phyloP scores from a whole-genome alignment of 768 basidiomycete species.

The Chalciporus chontae region DNA sequence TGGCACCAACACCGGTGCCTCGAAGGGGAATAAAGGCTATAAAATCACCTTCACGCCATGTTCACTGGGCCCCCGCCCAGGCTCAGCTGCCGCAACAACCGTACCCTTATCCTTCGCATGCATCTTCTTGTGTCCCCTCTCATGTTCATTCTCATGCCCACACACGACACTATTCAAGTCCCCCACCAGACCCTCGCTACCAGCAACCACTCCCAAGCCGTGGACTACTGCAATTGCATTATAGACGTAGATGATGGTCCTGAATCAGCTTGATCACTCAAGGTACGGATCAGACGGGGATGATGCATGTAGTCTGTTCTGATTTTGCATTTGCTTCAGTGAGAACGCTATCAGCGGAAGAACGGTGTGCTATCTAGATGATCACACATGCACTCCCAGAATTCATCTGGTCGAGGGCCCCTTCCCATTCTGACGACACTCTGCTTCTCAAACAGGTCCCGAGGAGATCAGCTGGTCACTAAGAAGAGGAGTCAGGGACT shows the following conservation, averaged over 20 bases:
- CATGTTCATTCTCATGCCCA: constrained; percentile 4
- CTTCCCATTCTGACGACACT: constrained; percentile 14
- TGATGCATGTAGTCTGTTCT: constrained; percentile 19
- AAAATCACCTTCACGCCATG: constrained; percentile 18
- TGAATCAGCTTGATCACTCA: constrained; percentile 11
- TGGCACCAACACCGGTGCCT: constrained; percentile 6
- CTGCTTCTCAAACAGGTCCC: constrained; percentile 11
- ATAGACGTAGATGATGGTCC: constrained; percentile 17
- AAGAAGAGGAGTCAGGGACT: background rate
- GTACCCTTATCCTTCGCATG: constrained; percentile 24
- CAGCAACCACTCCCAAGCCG: constrained; percentile 14
- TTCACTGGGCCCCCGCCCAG: constrained; percentile 30
- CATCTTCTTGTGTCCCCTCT: constrained; percentile 10
- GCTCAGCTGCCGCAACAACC: constrained; percentile 22
- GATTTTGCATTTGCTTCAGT: constrained; percentile 23
- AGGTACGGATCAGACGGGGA: constrained; percentile 27
- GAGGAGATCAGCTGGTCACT: background rate
- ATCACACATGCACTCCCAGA: constrained; percentile 17
- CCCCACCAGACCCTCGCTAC: constrained; percentile 15
- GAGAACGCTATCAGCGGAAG: constrained; percentile 21
- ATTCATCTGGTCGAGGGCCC: constrained; percentile 5
- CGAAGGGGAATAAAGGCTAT: constrained; percentile 11
- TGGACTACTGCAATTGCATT: background rate
- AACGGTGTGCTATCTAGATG: constrained; percentile 18
- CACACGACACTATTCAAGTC: background rate